A percentile compares a stretch with the other conserved stretches of the same genome.
These are phyloP conservation scores for Mollisia scopiformis DNA, from an alignment of 2,329 filamentous ascomycete genomes.

Conservation along the genomic window DNA sequence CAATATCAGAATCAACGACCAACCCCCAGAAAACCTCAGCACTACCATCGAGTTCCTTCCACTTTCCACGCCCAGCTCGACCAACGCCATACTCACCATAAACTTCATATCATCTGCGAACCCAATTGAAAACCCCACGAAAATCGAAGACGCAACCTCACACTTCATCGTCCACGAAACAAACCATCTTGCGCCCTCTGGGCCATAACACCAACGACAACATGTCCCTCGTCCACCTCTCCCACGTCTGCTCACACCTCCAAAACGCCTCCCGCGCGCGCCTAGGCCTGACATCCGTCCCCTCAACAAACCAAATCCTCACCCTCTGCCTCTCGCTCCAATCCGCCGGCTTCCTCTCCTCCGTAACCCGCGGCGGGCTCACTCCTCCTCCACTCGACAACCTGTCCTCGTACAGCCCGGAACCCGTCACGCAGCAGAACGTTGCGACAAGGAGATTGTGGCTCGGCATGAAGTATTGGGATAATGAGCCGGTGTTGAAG, in stretches of 20 bases:
- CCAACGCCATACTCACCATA: not conserved
- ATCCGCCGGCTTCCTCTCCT: slow-evolving; percentile 68
- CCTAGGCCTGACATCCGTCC: slow-evolving; percentile 69
- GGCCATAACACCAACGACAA: slow-evolving; percentile 7
- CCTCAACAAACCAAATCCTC: slow-evolving; percentile 68
- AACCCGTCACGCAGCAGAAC: slow-evolving; percentile 60
- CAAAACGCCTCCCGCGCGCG: slow-evolving; percentile 74
- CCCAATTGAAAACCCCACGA: not conserved
- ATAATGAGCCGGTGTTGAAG: slow-evolving; percentile 68
- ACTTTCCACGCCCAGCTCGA: not conserved
- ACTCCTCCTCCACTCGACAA: slow-evolving; percentile 55
- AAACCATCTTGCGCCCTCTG: slow-evolving; percentile 25
- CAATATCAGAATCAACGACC: not conserved
- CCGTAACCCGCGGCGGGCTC: slow-evolving; percentile 66
- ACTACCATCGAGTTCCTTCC: not conserved
- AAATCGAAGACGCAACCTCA: no score
- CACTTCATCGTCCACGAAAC: not conserved
- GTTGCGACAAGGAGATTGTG: slow-evolving; percentile 66
- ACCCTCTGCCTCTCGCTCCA: slow-evolving; percentile 67
- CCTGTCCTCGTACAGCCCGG: slow-evolving; percentile 48
- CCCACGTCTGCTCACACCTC: slow-evolving; percentile 72
- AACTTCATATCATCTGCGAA: not conserved
- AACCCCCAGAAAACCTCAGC: not conserved
- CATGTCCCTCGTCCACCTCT: slow-evolving; percentile 75
- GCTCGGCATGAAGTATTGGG: slow-evolving; percentile 76